A percentile compares a stretch with the other conserved stretches of the same genome.
Evolutionary conservation across 2,329 filamentous ascomycete species (phyloP).

Genomic region (Lomentospora prolificans): DNA sequence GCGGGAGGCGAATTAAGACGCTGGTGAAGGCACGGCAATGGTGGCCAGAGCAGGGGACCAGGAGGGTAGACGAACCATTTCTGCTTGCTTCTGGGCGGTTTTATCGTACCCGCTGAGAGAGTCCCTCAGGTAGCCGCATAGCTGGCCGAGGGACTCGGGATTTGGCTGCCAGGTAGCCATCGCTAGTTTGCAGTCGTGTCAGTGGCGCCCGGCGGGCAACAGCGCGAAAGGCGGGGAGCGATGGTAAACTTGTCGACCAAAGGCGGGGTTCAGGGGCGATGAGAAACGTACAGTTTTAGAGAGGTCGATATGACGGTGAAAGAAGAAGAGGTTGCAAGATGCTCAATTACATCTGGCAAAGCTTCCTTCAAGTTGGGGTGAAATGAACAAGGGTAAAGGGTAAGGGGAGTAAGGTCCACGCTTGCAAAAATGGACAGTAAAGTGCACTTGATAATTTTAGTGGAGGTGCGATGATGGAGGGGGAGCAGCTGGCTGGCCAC

Average conservation of each 20-base stretch:
- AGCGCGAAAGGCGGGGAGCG: slow-evolving; percentile 9
- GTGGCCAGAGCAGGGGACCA: not conserved
- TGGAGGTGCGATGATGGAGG: slow-evolving; percentile 9
- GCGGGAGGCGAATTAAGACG: not conserved
- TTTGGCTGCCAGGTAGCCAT: slow-evolving; percentile 88
- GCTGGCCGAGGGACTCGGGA: slow-evolving; percentile 77
- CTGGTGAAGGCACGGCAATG: not conserved
- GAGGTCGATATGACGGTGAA: not conserved
- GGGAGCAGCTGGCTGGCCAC: not conserved
- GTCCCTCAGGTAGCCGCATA: slow-evolving; percentile 81
- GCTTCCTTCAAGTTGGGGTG: not conserved
- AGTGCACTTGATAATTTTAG: slow-evolving; percentile 6
- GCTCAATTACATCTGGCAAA: slow-evolving; percentile 7
- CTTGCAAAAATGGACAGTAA: not conserved
- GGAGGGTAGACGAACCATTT: slow-evolving; percentile 52
- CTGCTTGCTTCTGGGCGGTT: slow-evolving; percentile 76
- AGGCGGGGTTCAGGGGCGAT: slow-evolving; percentile 3
- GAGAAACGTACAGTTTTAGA: not conserved
- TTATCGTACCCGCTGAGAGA: slow-evolving; percentile 80
- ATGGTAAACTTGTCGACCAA: not conserved
- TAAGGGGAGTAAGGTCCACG: not conserved
- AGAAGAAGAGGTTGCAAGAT: not conserved
- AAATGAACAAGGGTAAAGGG: not conserved
- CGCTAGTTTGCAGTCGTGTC: slow-evolving; percentile 16
- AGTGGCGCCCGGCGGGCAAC: slow-evolving; percentile 12